Evolutionary conservation across 805 yeast species (phyloP), one percentile per base, ranked within the genome.

Genomic region (Zygosaccharomyces rouxii): DNA sequence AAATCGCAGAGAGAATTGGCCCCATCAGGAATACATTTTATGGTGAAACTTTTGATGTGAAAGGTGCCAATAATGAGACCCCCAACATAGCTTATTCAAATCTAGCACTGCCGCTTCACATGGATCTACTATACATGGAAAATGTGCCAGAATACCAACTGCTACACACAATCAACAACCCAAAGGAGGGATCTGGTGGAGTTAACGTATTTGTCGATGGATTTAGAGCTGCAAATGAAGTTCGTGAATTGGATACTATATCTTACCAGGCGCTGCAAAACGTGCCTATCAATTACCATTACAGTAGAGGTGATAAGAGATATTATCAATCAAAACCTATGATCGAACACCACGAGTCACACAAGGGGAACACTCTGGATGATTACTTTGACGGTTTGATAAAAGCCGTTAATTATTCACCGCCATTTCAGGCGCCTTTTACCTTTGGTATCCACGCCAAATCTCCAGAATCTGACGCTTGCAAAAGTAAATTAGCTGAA

Each of bases 391-490:
- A 57, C 29, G 50, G 52, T 10, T 41, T 59, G 31, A 77, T 84
- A 53, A 76, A 75, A 55, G 81, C 77, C 46, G 77, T 84, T 16
- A 84, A 83, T 60, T 86, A 85, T 63, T 81, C 92, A 0, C 94
- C 95, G 2, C 92, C 90, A 9, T 85, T 84, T 69, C 95, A 86
- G 60, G 92, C 86, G 0, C 92, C 92, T 1, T 78, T 81, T 49
- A 88, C 84, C 53, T 68, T 67, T 47, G 81, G 81, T 16, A 74
- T 78, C n/a, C 71, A 73, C 14, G 67, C 66, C 11, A 66, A 69
- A 28, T 50, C 50, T n/a, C 48, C 55, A n/a, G 55, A 63, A 22
- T 47, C 55, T 25, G 47, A 54, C 40, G 55, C 68, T 9, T 59
- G 66, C 30, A 72, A 69, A 6, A 70, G 65, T 13, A 75, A 72